Evolutionary conservation across 1,284 basidiomycete species (phyloP).

Genomic region (Boletus albobrunnescens): DNA sequence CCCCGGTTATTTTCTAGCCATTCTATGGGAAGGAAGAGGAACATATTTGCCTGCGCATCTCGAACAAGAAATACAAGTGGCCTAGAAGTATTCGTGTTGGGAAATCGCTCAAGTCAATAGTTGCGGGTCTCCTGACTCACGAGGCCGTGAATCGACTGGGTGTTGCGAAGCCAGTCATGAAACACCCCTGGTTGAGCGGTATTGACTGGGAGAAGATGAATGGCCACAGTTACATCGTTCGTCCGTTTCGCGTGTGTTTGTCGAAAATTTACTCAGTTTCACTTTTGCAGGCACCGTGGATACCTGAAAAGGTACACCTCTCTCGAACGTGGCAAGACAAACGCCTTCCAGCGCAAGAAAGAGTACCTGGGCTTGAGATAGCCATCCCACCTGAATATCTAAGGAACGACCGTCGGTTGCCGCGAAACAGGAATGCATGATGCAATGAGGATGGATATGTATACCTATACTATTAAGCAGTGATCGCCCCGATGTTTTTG

Average conservation of each 20-base stretch:
- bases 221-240: conserved; percentile 39
- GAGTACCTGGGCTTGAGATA: conserved; percentile 23
- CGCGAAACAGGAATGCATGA: no score
- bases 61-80: conserved; percentile 34
- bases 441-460: no score
- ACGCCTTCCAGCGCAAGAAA: conserved; percentile 19
- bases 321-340: conserved; percentile 26
- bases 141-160: conserved; percentile 41
- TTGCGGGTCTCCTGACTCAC: conserved; percentile 38
- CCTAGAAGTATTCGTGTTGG: conserved; percentile 35
- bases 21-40: conserved; percentile 32
- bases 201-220: conserved; percentile 46
- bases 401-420: conserved; percentile 36
- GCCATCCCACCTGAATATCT: conserved; percentile 18
- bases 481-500: no score
- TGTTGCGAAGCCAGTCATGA: conserved; percentile 30
- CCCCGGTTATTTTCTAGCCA: conserved; percentile 28
- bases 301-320: conserved; percentile 22
- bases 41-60: conserved; percentile 24
- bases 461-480: no score
- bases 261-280: conserved; percentile 4
- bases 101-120: conserved; percentile 38
- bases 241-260: conserved; percentile 18
- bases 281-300: conserved; percentile 30
- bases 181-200: conserved; percentile 38